A percentile compares a stretch with the other conserved stretches of the same genome.
Conservation (phyloP, 306 rosid genomes). For the Trifolium pratense region DNA sequence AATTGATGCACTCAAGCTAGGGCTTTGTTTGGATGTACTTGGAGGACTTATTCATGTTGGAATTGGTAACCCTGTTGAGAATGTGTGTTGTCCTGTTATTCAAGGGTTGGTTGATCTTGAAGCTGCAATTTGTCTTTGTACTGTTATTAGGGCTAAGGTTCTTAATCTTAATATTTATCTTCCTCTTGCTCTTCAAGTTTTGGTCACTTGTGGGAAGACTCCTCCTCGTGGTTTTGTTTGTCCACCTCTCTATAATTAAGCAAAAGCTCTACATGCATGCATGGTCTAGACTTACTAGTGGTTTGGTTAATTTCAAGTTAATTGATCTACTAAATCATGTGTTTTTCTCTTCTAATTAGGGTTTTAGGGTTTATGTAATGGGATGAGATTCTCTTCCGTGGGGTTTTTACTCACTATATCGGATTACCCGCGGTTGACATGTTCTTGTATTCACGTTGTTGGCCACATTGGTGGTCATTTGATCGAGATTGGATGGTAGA, state of each 20-base stretch:
- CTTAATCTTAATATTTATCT: constrained; percentile 73
- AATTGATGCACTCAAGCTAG: constrained; percentile 72
- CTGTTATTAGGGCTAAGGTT: constrained; percentile 70
- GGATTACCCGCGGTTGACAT: too few species aligned
- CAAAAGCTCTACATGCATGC: not conserved
- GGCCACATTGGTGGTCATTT: too few species aligned
- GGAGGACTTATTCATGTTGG: constrained; percentile 84
- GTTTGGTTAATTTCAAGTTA: not conserved
- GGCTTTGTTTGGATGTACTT: constrained; percentile 83
- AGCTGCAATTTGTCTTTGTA: constrained; percentile 92
- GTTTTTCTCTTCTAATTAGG: not conserved
- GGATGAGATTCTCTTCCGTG: not conserved
- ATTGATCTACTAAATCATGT: not conserved
- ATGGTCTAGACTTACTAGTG: not conserved
- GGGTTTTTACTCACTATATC: too few species aligned
- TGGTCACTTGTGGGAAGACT: constrained; percentile 72
- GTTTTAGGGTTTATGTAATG: constrained; percentile 13
- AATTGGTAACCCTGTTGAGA: constrained; percentile 71
- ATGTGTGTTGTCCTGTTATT: constrained; percentile 81
- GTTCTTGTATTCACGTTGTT: too few species aligned
- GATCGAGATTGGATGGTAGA: too few species aligned
- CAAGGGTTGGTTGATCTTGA: constrained; percentile 84
- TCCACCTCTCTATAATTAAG: constrained; percentile 59
- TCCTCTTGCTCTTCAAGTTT: constrained; percentile 84
- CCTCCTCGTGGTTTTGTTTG: constrained; percentile 95